phyloP scores from a whole-genome alignment of 2,329 filamentous ascomycete genomes.

The Septoria linicola region DNA sequence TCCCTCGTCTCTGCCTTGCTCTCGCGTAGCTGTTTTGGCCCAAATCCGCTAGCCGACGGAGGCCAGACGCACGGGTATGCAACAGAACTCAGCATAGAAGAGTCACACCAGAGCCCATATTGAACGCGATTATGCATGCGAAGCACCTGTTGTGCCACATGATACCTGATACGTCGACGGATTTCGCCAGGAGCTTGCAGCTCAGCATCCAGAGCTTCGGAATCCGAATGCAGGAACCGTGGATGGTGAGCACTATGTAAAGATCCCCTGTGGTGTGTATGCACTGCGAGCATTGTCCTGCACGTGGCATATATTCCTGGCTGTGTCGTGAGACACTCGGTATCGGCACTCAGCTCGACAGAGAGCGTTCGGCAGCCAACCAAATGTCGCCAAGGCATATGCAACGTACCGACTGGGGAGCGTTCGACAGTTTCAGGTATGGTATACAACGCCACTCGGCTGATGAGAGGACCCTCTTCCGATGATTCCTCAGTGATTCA shows the following conservation, averaged over 20 bases:
- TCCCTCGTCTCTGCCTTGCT: conserved; percentile 4
- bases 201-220: neutral
- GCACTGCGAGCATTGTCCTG: conserved; percentile 23
- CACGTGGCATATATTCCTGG: conserved; percentile 10
- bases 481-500: too few species aligned
- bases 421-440: conserved; percentile 3
- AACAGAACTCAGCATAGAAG: neutral
- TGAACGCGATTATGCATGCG: neutral
- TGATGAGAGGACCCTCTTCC: neutral
- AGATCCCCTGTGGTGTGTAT: neutral
- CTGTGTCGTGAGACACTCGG: conserved; percentile 4
- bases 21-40: conserved; percentile 1
- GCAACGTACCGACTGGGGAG: neutral
- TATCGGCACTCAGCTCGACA: neutral
- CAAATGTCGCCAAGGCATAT: neutral
- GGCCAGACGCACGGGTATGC: conserved; percentile 10
- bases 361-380: conserved; percentile 6
- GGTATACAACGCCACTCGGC: neutral
- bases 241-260: conserved; percentile 8
- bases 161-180: conserved; percentile 4
- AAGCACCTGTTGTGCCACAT: conserved; percentile 8
- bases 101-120: conserved; percentile 1
- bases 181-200: conserved; percentile 1
- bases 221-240: conserved; percentile 7
- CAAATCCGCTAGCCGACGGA: conserved; percentile 8